phyloP scores from a whole-genome alignment of 768 basidiomycete species.

The Clathrus columnatus region DNA sequence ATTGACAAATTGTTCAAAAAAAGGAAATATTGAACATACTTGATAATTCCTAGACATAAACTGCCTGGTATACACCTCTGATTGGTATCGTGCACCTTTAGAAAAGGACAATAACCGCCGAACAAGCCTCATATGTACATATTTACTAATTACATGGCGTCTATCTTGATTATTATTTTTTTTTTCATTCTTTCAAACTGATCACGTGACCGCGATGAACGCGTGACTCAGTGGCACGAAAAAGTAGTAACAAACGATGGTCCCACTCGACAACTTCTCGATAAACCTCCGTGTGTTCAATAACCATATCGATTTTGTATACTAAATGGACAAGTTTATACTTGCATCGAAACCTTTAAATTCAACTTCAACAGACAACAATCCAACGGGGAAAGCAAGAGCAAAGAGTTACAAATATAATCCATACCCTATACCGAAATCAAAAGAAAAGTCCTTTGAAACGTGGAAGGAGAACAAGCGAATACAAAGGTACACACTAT shows the following conservation, averaged over 20 bases:
- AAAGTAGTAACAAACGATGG: no score
- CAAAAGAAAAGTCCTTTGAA: constrained; percentile 19
- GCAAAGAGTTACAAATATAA: constrained; percentile 18
- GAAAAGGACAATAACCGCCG: not conserved
- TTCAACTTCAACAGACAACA: constrained; percentile 8
- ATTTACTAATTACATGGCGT: no score
- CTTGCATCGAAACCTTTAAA: constrained; percentile 20
- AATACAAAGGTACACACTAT: constrained; percentile 9
- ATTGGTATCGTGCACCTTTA: not conserved
- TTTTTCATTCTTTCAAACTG: not conserved
- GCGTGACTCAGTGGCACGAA: no score
- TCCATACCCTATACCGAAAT: constrained; percentile 20
- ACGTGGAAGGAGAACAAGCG: constrained; percentile 18
- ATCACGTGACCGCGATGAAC: no score
- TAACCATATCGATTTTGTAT: not conserved
- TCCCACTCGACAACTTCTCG: no score
- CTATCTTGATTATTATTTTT: not conserved
- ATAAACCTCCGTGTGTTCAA: no score
- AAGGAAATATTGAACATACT: constrained; percentile 1
- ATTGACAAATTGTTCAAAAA: not conserved
- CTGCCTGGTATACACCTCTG: constrained; percentile 13
- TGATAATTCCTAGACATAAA: constrained; percentile 58
- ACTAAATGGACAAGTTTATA: constrained; percentile 27
- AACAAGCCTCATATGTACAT: constrained; percentile 7
- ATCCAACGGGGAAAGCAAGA: constrained; percentile 17